Conservation (phyloP, 2,329 filamentous ascomycete species). For the Fusarium coicis region DNA sequence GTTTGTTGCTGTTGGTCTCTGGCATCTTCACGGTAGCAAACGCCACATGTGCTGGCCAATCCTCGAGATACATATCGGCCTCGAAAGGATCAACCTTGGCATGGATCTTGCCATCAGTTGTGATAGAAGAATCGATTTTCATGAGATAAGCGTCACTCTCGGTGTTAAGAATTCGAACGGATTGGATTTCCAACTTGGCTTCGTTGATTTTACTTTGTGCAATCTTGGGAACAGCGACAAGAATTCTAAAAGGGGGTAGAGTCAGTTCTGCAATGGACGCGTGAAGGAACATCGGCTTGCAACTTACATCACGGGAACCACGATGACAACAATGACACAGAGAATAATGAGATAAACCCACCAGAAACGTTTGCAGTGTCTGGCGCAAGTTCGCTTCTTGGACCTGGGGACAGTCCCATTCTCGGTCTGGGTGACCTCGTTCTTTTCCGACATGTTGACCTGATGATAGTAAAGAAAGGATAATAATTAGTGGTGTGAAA, state of each 20-base stretch:
- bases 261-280: constrained; percentile 13
- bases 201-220: constrained; percentile 66
- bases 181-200: constrained; percentile 62
- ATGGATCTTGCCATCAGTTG: constrained; percentile 61
- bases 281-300: neutral
- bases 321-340: constrained; percentile 61
- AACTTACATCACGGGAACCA: constrained; percentile 70
- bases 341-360: constrained; percentile 68
- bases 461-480: neutral
- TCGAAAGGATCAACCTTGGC: constrained; percentile 63
- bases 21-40: constrained; percentile 66
- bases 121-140: constrained; percentile 67
- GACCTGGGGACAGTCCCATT: constrained; percentile 38
- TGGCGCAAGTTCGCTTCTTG: constrained; percentile 54
- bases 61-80: constrained; percentile 66
- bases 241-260: constrained; percentile 55
- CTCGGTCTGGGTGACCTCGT: constrained; percentile 51
- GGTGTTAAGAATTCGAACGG: constrained; percentile 61
- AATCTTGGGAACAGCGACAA: constrained; percentile 66
- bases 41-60: constrained; percentile 56
- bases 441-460: constrained; percentile 53
- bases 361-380: constrained; percentile 68
- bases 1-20: constrained; percentile 58
- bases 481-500: neutral
- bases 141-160: constrained; percentile 58